Evolutionary conservation across 768 basidiomycete genomes (phyloP), one percentile per base, ranked within the genome.

Genomic region (Lactarius quietus): DNA sequence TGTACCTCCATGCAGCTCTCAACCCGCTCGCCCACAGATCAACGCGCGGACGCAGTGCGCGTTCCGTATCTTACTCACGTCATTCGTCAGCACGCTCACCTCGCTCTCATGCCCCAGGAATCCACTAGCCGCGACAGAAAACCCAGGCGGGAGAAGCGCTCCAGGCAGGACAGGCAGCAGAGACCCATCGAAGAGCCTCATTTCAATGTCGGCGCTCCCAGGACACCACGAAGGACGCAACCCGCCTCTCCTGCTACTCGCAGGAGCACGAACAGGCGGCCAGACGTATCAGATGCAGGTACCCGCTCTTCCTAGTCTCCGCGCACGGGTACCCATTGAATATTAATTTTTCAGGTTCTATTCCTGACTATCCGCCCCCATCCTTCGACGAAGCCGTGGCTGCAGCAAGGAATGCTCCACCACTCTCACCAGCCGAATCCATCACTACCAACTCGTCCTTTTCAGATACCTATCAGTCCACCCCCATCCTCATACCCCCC

Each of bases 321-420:
- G n/a, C 12, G 53, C 54, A 48, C 28, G 54, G 41, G 57, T 61
- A 48, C 31, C 33, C 39, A 53, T 41, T 29, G 56, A 68, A 61
- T 39, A 9, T 15, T 31, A 35, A 38, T 48, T 39, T 48, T 61
- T 28, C 71, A 71, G 68, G 45, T 33, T 54, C 67, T 33, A 76
- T 79, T 55, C 83, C 86, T 31, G 83, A 89, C 72, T 88, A 88
- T 71, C 88, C 87, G 8, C 90, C 90, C 15, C 90, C 90, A 31
- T 84, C 88, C 15, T 89, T 90, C 69, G 84, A 85, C 66, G 90
- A 92, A 74, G 87, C 87, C n/a, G 70, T 77, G 14, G 69, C 72
- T 2, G 59, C 57, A 23, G 33, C 59, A 20, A 63, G 59, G 26
- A 58, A 28, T 39, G 60, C 64, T n/a, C 48, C 62, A 23, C 67